Conservation (phyloP, 2,329 filamentous ascomycete species). For the Helicocarpus griseus region DNA sequence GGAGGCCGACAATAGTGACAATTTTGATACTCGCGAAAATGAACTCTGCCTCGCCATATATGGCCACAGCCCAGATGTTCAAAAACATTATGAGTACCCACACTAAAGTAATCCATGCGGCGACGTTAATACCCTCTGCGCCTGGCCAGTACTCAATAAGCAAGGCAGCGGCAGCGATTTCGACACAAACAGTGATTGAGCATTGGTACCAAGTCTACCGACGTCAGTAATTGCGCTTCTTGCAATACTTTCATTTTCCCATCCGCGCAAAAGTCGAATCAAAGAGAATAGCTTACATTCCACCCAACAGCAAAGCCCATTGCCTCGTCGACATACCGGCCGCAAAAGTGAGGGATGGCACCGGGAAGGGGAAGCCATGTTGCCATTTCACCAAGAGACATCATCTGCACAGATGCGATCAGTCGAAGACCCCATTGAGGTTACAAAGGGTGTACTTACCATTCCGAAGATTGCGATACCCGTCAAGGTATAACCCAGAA, state of each 20-base stretch:
- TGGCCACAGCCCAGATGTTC: conserved; percentile 46
- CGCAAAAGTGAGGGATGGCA: conserved; percentile 38
- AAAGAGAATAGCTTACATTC: conserved; percentile 55
- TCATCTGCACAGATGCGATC: conserved; percentile 15
- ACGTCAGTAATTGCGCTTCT: neutral
- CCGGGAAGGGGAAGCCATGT: conserved; percentile 42
- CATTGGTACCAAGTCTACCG: conserved; percentile 23
- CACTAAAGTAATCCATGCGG: conserved; percentile 40
- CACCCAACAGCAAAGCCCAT: conserved; percentile 40
- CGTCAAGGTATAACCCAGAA: conserved; percentile 42
- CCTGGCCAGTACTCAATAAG: conserved; percentile 53
- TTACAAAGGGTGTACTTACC: conserved; percentile 8
- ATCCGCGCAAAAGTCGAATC: conserved; percentile 29
- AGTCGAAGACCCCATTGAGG: neutral
- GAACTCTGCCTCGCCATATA: conserved; percentile 45
- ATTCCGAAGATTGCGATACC: conserved; percentile 39
- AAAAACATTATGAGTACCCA: conserved; percentile 53
- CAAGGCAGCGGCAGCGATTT: conserved; percentile 54
- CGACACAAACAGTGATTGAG: conserved; percentile 34
- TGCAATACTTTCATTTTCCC: neutral
- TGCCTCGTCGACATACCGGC: conserved; percentile 37
- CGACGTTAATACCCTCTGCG: conserved; percentile 23
- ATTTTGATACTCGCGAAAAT: conserved; percentile 44
- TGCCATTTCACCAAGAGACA: conserved; percentile 40
- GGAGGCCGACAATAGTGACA: conserved; percentile 37